Evolutionary conservation across 345 rosid species (phyloP), one percentile per base, ranked within the genome.

Genomic region (Dipteronia sinensis): DNA sequence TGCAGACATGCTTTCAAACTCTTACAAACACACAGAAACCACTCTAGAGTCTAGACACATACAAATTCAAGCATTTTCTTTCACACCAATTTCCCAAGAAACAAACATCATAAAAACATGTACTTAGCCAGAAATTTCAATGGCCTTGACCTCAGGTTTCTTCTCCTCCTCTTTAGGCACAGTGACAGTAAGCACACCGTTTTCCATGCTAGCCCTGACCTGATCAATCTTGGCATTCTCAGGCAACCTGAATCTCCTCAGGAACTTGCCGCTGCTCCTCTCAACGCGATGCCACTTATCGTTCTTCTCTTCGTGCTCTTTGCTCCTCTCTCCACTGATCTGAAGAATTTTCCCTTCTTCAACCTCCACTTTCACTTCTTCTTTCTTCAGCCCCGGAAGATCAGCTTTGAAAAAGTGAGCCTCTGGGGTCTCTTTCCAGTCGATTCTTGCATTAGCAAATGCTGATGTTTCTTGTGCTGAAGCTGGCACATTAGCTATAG

Each of bases 201-300:
- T 87, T 83, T 87, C 90, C 90, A 86, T 86, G 1, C 77, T 81
- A 0, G 92, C 90, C 58, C 86, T 89, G 11, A 87, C 82, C 73
- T 85, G 81, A 13, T 86, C 86, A 71, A 72, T 12, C 71, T 76
- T 81, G 0, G 82, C 83, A 77, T 84, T 75, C 65, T 87, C 85
- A 0, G 89, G 87, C 71, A 84, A 73, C 87, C 87, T 82, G 34
- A 87, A 87, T 75, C 83, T 74, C 85, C 87, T 81, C 77, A 81
- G n/a, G 82, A 87, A 84, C 77, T 75, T 82, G 0, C 85, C 87
- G 1, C 73, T 67, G 80, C 85, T 85, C 68, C 86, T 69, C 79
- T 83, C 88, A 13, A 87, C 58, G 0, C 81, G 78, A 20, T 83
- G 90, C 90, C 90, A 83, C 75, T 79, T 81, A 7, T 85, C 86